Percentiles rank a stretch among this genome's conserved stretches.
phyloP scores from a whole-genome alignment of 2,329 filamentous ascomycete species.

The Aspergillus sp. region DNA sequence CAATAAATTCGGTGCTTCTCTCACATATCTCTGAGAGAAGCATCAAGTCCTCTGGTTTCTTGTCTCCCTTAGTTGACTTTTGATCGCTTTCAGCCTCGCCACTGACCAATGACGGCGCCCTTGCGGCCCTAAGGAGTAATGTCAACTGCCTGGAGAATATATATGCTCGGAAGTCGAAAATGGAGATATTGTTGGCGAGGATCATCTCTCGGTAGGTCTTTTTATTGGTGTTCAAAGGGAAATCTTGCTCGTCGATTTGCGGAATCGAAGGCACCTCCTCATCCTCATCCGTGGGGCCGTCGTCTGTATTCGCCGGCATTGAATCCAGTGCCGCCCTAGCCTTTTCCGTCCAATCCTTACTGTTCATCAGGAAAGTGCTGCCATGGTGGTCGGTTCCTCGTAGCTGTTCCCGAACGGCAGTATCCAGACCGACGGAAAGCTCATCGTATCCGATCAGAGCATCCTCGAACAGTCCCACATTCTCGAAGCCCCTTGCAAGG shows the following conservation, averaged over 20 bases:
- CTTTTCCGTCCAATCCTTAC: conserved; percentile 59
- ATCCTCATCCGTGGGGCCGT: conserved; percentile 19
- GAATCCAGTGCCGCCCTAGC: conserved; percentile 45
- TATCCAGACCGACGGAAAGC: conserved; percentile 76
- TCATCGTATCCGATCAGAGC: conserved; percentile 92
- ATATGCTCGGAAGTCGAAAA: conserved; percentile 92
- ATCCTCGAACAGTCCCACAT: conserved; percentile 90
- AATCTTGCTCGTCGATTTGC: conserved; percentile 22
- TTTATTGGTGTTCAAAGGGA: conserved; percentile 44
- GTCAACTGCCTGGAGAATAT: conserved; percentile 84
- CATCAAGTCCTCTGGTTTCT: conserved; percentile 59
- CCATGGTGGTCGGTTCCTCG: conserved; percentile 57
- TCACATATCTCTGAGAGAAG: conserved; percentile 81
- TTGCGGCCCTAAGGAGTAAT: conserved; percentile 73
- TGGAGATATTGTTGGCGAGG: conserved; percentile 83
- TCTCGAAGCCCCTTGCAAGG: conserved; percentile 86
- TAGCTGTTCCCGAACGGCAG: conserved; percentile 65
- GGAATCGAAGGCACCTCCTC: conserved; percentile 19
- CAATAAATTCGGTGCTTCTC: conserved; percentile 74
- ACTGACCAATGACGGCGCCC: conserved; percentile 37
- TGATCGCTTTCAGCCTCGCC: conserved; percentile 21
- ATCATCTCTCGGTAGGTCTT: conserved; percentile 90
- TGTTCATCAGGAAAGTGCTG: conserved; percentile 61
- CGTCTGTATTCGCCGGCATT: conserved; percentile 12
- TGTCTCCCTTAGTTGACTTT: conserved; percentile 45